Base-by-base conservation (phyloP, 169 alveolate genomes). In the Plasmodium chabaudi region DNA sequence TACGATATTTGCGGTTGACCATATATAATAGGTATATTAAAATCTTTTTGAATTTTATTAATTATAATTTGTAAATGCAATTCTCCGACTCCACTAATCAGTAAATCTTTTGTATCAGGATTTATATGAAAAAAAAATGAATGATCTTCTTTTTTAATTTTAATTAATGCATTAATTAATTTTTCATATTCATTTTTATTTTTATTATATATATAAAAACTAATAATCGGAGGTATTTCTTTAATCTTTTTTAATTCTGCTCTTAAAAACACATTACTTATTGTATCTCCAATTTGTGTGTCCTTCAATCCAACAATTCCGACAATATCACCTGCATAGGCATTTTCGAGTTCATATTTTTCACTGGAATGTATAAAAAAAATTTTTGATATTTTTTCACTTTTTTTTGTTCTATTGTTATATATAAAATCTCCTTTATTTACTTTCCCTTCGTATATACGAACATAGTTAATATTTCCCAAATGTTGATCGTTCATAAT, bases 41-140 rank as follows among this genome's bases (percentile, higher is more conserved):
- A 96, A 89, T 98, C 99, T 19, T 97, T 94, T 77, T 93, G 93
- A 23, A 98, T 92, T 70, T 99, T 94, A 69, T 98, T 98, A 34
- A 97, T 94, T 59, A 97, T 87, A 64, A 98, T 96, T 89, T 98
- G 99, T 87, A 98, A 88, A 88, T 98, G 99, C 39, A 98, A 94
- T 88, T 98, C 99, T 47, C 99, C 99, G 94, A 97, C 93, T 27
- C 99, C 98, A 72, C 96, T 93, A 56, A 95, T 93, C 55, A 96
- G 90, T 17, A 97, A 77, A 57, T 96, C 95, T n/a, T 95, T 94
- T 44, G 97, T 94, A 57, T 95, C 99, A 23, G 87, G 95, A 75
- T 96, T 91, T 51, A 92, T 88, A 49, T 92, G 64, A 88, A 92
- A 89, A 46, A 87, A 68, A 71, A 94, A 89, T 21, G 97, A 93